Conservation (phyloP, 192 early-diverging fungal species). For the Paraglomus brasilianum region DNA sequence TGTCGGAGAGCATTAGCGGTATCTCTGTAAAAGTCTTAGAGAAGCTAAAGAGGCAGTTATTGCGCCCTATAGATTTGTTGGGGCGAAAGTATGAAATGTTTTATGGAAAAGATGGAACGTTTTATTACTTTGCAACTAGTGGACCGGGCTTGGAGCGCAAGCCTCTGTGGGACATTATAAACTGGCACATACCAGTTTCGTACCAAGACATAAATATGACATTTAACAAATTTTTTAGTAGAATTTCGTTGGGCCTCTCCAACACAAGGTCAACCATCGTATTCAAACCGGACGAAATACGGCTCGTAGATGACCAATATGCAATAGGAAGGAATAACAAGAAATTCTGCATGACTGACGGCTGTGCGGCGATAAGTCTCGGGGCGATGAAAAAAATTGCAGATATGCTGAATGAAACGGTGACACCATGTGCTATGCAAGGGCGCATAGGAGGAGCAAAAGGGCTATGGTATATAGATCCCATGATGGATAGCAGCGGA, state of each 20-base stretch:
- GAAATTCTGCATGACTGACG: conserved; percentile 40
- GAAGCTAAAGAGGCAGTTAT: background rate
- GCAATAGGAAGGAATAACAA: background rate
- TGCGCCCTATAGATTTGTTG: conserved; percentile 31
- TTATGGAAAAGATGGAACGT: conserved; percentile 32
- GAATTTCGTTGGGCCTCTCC: conserved; percentile 39
- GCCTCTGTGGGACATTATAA: conserved; percentile 28
- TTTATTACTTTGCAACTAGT: conserved; percentile 39
- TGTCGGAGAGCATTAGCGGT: background rate
- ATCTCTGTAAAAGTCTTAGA: background rate
- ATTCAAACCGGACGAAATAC: conserved; percentile 32
- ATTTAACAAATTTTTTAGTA: conserved; percentile 32
- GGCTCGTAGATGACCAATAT: conserved; percentile 27
- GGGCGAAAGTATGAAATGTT: conserved; percentile 34
- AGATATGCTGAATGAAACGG: conserved; percentile 10
- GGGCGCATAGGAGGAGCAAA: conserved; percentile 42
- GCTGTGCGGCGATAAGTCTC: conserved; percentile 37
- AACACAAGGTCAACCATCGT: conserved; percentile 32
- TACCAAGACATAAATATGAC: conserved; percentile 31
- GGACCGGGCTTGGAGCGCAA: conserved; percentile 20
- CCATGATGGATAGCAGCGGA: conserved; percentile 7
- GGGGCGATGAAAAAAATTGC: conserved; percentile 36
- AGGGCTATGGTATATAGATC: conserved; percentile 37
- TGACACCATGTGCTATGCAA: conserved; percentile 38
- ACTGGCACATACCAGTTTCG: conserved; percentile 36